Evolutionary conservation across 805 yeast species (phyloP), one percentile per base, ranked within the genome.

Genomic region (Saturnispora galanensis): DNA sequence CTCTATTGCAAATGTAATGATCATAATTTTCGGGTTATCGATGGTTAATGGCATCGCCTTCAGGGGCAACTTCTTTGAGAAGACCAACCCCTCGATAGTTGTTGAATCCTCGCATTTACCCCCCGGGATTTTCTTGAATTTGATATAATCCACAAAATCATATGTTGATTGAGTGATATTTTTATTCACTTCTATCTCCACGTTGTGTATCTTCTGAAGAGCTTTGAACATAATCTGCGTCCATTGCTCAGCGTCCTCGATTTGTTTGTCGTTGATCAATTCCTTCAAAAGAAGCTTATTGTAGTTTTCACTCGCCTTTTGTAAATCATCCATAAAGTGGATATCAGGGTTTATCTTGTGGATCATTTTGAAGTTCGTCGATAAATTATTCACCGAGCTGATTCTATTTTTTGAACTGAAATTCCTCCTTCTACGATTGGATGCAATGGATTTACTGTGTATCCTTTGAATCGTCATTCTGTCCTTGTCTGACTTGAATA

Each of bases 1-100:
- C 56, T 89, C 97, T 21, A 93, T 65, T 0, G 97, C 96, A 55
- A 93, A 93, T 70, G 88, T 81, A 5, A 93, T 71, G 13, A 94
- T 68, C 47, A 90, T 77, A 34, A 93, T 83, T 44, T 79, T 74
- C 0, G 99, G 97, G 41, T 75, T 70, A 0, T 58, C 55, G 7
- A 94, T 68, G 18, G 59, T 56, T 5, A 76, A 60, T 0, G 87
- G 76, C 98, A 93, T 94, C 1, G 74, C 60, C 55, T 81, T 85
- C 33, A 84, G 68, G 3, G 96, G 95, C 37, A 89, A 67, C 13
- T 80, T 77, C 52, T 88, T 87, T 0, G 97, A 83, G 61, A 89
- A 87, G 3, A 86, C 82, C 4, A 86, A 63, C 0, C 98, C 99
- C 55, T 83, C 79, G 3, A 90, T 60, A 29, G 76, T 72, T 26